phyloP scores from a whole-genome alignment of 495 filamentous ascomycete species.

The Hyaloscypha variabilis region DNA sequence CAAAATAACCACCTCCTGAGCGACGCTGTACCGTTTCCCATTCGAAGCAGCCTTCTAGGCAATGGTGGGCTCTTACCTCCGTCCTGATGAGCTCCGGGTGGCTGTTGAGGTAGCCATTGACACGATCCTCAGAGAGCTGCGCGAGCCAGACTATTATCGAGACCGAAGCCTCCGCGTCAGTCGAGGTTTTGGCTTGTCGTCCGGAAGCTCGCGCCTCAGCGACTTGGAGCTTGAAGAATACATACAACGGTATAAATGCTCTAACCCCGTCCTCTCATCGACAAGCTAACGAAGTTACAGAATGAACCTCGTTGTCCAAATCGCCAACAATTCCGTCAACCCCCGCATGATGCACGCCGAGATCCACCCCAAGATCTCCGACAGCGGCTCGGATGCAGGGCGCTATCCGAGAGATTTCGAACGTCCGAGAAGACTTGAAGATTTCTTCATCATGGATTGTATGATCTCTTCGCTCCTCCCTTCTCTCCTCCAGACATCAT shows the following conservation, averaged over 20 bases:
- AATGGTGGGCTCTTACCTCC: background rate
- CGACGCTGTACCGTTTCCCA: no score
- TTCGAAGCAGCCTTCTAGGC: no score
- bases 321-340: conserved; percentile 14
- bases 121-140: background rate
- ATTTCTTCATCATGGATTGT: conserved; percentile 16
- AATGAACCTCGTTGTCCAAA: conserved; percentile 14
- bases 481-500: background rate
- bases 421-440: conserved; percentile 11
- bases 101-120: background rate
- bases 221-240: background rate
- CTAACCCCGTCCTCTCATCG: background rate
- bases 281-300: background rate
- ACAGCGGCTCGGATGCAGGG: background rate
- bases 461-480: conserved; percentile 1
- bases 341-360: conserved; percentile 5
- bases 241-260: background rate
- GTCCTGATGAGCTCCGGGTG: background rate
- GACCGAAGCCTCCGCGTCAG: background rate
- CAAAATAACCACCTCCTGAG: no score
- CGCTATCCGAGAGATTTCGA: conserved; percentile 17
- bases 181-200: background rate
- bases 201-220: background rate
- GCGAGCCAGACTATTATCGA: background rate
- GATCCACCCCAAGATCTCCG: conserved; percentile 20